A percentile compares a stretch with the other conserved stretches of the same genome.
Conservation (phyloP, 2,329 filamentous ascomycete genomes). For the Cladosporium sp. region DNA sequence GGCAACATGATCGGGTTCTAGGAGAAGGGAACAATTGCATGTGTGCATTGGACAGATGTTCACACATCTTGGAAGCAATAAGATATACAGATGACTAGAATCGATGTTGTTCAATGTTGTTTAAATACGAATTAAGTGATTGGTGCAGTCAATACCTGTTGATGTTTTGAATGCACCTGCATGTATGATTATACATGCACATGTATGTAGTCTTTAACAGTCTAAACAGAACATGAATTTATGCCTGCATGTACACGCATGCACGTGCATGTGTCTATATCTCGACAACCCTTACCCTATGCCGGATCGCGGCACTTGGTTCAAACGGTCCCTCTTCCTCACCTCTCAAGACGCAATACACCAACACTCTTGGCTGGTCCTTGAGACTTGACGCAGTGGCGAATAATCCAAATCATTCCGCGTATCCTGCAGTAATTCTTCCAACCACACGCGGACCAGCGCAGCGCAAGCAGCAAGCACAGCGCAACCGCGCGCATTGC, state of each 20-base stretch:
- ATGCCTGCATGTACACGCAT: background rate
- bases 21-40: background rate
- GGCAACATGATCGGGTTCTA: background rate
- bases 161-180: no score
- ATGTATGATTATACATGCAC: no score
- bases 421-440: background rate
- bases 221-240: no score
- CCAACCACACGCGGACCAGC: background rate
- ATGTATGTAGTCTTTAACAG: no score
- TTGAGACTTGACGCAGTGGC: background rate
- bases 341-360: background rate
- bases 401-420: background rate
- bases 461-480: background rate
- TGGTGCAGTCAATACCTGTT: no score
- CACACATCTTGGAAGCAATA: background rate
- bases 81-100: background rate
- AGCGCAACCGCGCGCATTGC: constrained; percentile 25
- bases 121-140: background rate
- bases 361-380: constrained; percentile 8
- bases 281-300: background rate
- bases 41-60: background rate
- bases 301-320: background rate
- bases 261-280: background rate
- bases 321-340: background rate
- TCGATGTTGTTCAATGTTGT: background rate